Conservation (phyloP, 768 basidiomycete genomes). For the Lentinula boryana region DNA sequence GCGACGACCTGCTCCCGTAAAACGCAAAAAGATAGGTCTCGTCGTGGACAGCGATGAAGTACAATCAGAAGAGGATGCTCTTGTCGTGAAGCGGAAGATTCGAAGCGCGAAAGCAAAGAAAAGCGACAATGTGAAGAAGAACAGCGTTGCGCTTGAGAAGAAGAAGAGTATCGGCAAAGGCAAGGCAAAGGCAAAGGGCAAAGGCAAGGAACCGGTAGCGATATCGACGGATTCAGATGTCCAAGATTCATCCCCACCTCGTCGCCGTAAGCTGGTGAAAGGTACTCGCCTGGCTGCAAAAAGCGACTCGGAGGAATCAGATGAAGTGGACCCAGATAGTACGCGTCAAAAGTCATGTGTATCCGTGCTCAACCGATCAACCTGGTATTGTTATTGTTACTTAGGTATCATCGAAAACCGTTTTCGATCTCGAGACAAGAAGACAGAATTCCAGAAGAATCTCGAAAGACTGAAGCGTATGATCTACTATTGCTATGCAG, state of each 20-base stretch:
- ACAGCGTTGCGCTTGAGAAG: neutral
- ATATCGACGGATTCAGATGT: constrained; percentile 15
- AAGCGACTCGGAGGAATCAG: constrained; percentile 35
- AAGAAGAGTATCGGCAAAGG: neutral
- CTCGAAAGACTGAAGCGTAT: constrained; percentile 63
- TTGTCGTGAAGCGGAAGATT: neutral
- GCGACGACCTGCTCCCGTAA: neutral
- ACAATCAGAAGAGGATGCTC: constrained; percentile 15
- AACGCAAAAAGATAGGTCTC: constrained; percentile 18
- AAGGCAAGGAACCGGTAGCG: neutral
- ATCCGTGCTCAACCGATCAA: no score
- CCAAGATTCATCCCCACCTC: constrained; percentile 27
- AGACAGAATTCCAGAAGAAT: constrained; percentile 54
- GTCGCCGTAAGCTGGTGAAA: constrained; percentile 35
- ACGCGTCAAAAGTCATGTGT: constrained; percentile 1
- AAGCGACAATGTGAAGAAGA: constrained; percentile 9
- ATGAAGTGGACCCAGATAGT: constrained; percentile 56
- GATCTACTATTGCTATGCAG: neutral
- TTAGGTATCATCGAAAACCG: constrained; percentile 61
- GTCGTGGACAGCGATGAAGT: constrained; percentile 13
- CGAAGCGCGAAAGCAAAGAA: constrained; percentile 11
- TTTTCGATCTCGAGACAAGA: constrained; percentile 54
- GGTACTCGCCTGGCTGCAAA: constrained; percentile 36
- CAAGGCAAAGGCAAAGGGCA: neutral
- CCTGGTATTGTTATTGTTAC: neutral